phyloP scores from a whole-genome alignment of 257 asterid species.

The Cordia subcordata region DNA sequence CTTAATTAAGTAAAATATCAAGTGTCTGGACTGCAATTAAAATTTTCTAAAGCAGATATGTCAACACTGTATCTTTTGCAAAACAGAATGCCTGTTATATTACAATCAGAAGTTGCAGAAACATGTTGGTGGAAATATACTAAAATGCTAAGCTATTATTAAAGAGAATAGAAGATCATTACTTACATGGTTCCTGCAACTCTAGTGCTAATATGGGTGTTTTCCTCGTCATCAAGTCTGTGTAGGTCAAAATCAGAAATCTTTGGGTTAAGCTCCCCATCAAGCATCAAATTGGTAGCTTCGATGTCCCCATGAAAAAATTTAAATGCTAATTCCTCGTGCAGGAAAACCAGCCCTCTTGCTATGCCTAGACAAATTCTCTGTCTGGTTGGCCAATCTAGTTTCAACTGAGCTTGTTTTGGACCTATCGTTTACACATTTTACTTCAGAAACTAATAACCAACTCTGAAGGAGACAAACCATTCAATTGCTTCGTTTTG shows the following conservation, averaged over 20 bases:
- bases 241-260: conserved; percentile 74
- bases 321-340: conserved; percentile 58
- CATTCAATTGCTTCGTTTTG: background rate
- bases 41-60: too few relatives aligned
- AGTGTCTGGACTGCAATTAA: too few relatives aligned
- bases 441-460: background rate
- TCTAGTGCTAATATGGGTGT: conserved; percentile 59
- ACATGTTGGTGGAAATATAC: too few relatives aligned
- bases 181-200: conserved; percentile 73
- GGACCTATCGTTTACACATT: conserved; percentile 30
- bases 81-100: too few relatives aligned
- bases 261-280: conserved; percentile 58
- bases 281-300: conserved; percentile 55
- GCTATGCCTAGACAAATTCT: conserved; percentile 55
- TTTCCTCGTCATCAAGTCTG: conserved; percentile 55
- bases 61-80: too few relatives aligned
- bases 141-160: too few relatives aligned
- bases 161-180: background rate
- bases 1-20: too few relatives aligned
- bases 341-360: conserved; percentile 53
- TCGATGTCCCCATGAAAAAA: conserved; percentile 70
- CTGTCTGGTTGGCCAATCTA: conserved; percentile 48
- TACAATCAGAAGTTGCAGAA: too few relatives aligned
- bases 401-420: conserved; percentile 32
- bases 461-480: background rate